Evolutionary conservation across 495 filamentous ascomycete genomes (phyloP), one percentile per base, ranked within the genome.

Genomic region (Acidomyces sp.): DNA sequence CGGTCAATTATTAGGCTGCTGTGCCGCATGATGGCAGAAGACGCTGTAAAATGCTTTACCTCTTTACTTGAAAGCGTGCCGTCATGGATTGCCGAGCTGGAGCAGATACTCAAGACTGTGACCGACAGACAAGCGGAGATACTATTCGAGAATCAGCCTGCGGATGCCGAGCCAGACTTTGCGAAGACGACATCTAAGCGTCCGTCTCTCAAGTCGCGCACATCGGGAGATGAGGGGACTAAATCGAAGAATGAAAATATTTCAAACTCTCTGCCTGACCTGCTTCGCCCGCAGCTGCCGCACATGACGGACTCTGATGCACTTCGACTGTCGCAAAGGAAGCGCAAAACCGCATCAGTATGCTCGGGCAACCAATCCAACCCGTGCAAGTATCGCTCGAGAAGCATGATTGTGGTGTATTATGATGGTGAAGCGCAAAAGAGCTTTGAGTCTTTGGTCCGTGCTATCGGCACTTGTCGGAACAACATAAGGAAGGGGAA

Each of bases 381-480:
- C 51, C 41, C 72, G 52, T 31, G 67, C 55, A 66, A 67, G 17
- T 83, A 79, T 55, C 77, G 82, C 40, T 77, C 73, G 10, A 72
- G 81, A 39, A 75, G 72, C 45, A 85, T 85, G 71, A 75, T 92
- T 40, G 77, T 88, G 20, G 80, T 94, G 29, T 82, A 86, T 56
- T 94, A 93, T 57, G 85, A 94, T 55, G 81, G 81, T 50, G 75
- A 82, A 41, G 78, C 85, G 9, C 86, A 94, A 54, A 70, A 74
- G 24, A 68, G 73, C 4, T 82, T 94, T 43, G 85, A 93, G 55
- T 66, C 74, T 34, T 62, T 92, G 22, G 85, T 90, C 34, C 80
- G 80, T 43, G 72, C 77, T 41, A 80, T 94, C 32, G 81, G 78
- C 31, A 68, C 72, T n/a, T 76, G 80, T 27, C 68, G 86, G 46